Percentiles rank a stretch among this genome's conserved stretches.
Evolutionary conservation across 805 yeast species (phyloP).

Genomic region (Metschnikowia proteae): DNA sequence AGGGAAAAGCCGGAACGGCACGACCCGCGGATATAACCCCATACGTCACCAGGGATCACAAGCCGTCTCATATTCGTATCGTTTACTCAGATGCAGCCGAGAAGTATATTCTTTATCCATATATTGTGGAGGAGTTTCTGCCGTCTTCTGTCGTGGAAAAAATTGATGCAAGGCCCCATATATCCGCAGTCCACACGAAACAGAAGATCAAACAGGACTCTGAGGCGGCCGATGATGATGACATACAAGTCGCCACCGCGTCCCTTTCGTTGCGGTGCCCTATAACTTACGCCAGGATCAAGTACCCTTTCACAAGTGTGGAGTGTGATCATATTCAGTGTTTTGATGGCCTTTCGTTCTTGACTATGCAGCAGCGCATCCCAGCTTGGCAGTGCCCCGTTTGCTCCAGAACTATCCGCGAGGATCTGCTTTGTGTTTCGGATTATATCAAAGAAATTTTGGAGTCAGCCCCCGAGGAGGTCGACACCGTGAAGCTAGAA

Average conservation of each 20-base stretch:
- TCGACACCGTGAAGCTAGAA: constrained; percentile 62
- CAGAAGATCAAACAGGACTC: constrained; percentile 39
- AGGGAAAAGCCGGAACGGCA: constrained; percentile 72
- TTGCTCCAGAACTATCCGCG: constrained; percentile 53
- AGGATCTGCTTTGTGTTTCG: constrained; percentile 63
- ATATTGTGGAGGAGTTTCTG: constrained; percentile 47
- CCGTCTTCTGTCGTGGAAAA: constrained; percentile 21
- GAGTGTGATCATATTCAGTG: constrained; percentile 82
- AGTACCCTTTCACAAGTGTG: constrained; percentile 65
- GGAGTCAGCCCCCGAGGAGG: constrained; percentile 46
- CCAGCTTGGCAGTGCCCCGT: constrained; percentile 90
- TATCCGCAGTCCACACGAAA: constrained; percentile 49
- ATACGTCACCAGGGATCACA: constrained; percentile 25
- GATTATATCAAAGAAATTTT: constrained; percentile 70
- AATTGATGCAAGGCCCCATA: constrained; percentile 41
- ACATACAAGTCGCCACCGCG: constrained; percentile 62
- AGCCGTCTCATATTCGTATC: constrained; percentile 40
- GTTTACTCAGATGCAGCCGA: constrained; percentile 56
- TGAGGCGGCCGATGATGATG: constrained; percentile 57
- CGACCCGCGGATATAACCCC: constrained; percentile 77
- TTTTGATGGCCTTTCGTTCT: constrained; percentile 73
- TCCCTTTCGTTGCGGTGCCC: constrained; percentile 75
- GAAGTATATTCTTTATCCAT: constrained; percentile 51
- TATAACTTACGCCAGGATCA: constrained; percentile 65
- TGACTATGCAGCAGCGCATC: constrained; percentile 72